Conservation (phyloP, 257 asterid genomes). For the Jacaranda copaia region DNA sequence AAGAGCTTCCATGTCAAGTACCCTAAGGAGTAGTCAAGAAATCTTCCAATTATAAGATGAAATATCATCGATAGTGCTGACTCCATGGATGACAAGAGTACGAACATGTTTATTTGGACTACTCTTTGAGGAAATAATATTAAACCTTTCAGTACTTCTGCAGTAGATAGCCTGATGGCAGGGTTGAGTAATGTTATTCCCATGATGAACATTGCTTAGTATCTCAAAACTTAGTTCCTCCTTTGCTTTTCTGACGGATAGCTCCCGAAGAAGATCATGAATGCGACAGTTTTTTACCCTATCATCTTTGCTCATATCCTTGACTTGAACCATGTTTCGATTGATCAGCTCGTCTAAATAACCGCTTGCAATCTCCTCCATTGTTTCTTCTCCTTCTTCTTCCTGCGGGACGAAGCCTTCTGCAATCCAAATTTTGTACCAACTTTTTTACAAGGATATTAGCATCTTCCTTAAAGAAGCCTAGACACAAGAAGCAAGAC, state of each 20-base stretch:
- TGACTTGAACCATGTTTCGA: constrained; percentile 38
- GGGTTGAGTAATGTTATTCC: background rate
- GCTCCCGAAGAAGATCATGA: constrained; percentile 29
- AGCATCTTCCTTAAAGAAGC: constrained; percentile 31
- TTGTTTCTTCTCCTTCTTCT: constrained; percentile 12
- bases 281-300: constrained; percentile 11
- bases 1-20: constrained; percentile 21
- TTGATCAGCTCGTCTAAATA: constrained; percentile 39
- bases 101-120: background rate
- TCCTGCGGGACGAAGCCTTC: constrained; percentile 13
- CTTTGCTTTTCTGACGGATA: constrained; percentile 27
- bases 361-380: constrained; percentile 39
- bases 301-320: background rate
- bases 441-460: constrained; percentile 24
- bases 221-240: constrained; percentile 38
- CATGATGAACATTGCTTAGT: background rate
- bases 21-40: background rate
- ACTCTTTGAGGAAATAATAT: background rate
- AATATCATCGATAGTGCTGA: too few relatives aligned
- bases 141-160: too few relatives aligned
- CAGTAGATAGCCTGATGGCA: constrained; percentile 27
- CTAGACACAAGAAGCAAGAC: constrained; percentile 34
- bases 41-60: constrained; percentile 21
- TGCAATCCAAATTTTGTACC: constrained; percentile 23
- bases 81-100: constrained; percentile 21